A percentile compares a stretch with the other conserved stretches of the same genome.
Evolutionary conservation across 371 early-diverging fungal genomes (phyloP).

Genomic region (Umbelopsis sp.): DNA sequence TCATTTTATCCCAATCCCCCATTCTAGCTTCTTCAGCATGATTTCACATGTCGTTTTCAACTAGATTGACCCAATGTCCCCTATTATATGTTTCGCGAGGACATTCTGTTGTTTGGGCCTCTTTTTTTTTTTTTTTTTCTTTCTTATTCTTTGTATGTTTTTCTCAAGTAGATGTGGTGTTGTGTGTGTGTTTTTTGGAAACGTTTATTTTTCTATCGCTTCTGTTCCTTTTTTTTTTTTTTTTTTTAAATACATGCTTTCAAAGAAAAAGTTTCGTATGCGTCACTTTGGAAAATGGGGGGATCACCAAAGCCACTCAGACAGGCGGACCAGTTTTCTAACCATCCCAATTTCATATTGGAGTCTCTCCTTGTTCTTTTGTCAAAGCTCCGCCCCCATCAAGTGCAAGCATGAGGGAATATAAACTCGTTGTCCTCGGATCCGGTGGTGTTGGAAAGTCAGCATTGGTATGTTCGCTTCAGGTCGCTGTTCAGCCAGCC

Average conservation of each 20-base stretch:
- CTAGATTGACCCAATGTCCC: not conserved
- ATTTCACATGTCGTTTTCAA: not conserved
- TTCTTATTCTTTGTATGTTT: constrained; percentile 16
- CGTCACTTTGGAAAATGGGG: too few species aligned
- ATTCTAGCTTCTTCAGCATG: too few species aligned
- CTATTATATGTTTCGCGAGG: constrained; percentile 1
- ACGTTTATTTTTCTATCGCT: too few species aligned
- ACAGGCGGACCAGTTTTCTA: not conserved
- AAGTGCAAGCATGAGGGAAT: constrained; percentile 63
- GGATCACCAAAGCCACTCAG: too few species aligned
- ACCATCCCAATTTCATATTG: too few species aligned
- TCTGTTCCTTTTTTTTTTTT: too few species aligned
- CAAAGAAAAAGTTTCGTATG: too few species aligned
- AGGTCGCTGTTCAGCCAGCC: not conserved
- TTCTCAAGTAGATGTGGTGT: constrained; percentile 3
- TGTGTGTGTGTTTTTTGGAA: too few species aligned
- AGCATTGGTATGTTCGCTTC: constrained; percentile 66
- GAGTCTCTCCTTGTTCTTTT: constrained; percentile 20
- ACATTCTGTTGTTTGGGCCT: constrained; percentile 5
- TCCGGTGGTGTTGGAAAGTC: constrained; percentile 92
- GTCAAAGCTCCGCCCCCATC: constrained; percentile 18
- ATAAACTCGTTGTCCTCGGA: constrained; percentile 88
- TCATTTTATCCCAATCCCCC: too few species aligned
- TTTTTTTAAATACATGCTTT: too few species aligned
- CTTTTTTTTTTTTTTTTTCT: constrained; percentile 17